Base-by-base conservation (phyloP, 352 stramenopile genomes). In the Peronospora belbahrii region DNA sequence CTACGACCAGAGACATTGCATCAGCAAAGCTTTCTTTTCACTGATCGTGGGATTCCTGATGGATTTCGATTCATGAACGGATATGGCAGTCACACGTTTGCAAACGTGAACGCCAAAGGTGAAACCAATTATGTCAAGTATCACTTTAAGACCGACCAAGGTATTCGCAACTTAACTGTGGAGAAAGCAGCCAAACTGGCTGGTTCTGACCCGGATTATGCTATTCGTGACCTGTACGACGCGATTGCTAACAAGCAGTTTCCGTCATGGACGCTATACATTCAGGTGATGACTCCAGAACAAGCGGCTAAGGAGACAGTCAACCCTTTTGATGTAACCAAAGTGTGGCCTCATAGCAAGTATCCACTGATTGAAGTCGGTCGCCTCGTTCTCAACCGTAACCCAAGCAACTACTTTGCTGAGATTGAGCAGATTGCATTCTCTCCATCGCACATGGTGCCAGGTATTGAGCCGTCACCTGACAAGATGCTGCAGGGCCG, bases 251-350 rank as follows among this genome's bases (percentile, higher is more conserved):
- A 69, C 22, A 74, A 85, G 35, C 62, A 94, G 17, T 91, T 71
- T 46, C 84, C 87, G 14, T 80, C 67, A 13, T 96, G 87, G 88
- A 96, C 83, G 5, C 49, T 95, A 43, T 95, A 94, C 52, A 71
- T 97, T 14, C 89, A 97, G 62, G 76, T 96, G 8, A 97, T 97
- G 88, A 92, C 73, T 1, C 65, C 76, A 13, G 59, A 76, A 4
- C 52, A 97, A 41, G 83, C 83, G 0, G 52, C 68, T 4, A 61
- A 59, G 10, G 56, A 60, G 32, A 58, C 57, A 19, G 86, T 92
- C 13, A 89, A 96, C 60, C 88, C 89, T 6, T 97, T 97, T 56
- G 89, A 97, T 48, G 73, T 97, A 36, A 97, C 89, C 51, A 97
- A 97, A 56, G 52, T 96, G 22, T 97, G 88, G 89, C 55, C 83